phyloP scores from a whole-genome alignment of 139 green algal species.

The Mychonastes homosphaera region DNA sequence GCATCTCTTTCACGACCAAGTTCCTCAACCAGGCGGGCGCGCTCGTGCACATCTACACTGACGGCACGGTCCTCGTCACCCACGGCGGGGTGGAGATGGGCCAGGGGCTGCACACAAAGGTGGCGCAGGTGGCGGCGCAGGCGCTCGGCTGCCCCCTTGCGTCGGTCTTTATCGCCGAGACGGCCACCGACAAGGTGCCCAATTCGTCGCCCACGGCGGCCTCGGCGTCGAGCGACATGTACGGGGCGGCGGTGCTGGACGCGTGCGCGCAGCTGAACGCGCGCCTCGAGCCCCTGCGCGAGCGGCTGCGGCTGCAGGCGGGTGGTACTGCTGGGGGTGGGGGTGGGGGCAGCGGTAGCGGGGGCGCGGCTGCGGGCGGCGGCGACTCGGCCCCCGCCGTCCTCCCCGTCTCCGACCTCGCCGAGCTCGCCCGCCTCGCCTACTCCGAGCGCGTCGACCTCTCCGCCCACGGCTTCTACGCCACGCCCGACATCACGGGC shows the following conservation, averaged over 20 bases:
- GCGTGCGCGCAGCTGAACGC: slow-evolving; percentile 77
- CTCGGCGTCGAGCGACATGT: slow-evolving; percentile 83
- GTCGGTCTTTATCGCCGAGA: slow-evolving; percentile 84
- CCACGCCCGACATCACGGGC: slow-evolving; percentile 80
- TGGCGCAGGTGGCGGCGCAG: slow-evolving; percentile 80
- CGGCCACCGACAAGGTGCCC: slow-evolving; percentile 92
- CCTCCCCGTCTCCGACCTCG: slow-evolving; percentile 3
- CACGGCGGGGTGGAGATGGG: slow-evolving; percentile 98
- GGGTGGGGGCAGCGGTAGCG: background rate
- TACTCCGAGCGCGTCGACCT: slow-evolving; percentile 85
- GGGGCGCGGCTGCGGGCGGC: slow-evolving; percentile 1
- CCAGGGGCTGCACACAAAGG: slow-evolving; percentile 96
- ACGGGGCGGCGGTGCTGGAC: slow-evolving; percentile 79
- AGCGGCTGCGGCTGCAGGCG: slow-evolving; percentile 13
- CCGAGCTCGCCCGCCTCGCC: slow-evolving; percentile 56
- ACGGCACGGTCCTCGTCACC: slow-evolving; percentile 87
- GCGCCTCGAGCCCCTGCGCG: slow-evolving; percentile 54
- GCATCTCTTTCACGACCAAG: slow-evolving; percentile 84
- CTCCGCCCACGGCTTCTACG: slow-evolving; percentile 88
- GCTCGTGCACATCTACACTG: slow-evolving; percentile 90
- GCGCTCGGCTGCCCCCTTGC: slow-evolving; percentile 60
- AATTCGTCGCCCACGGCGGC: slow-evolving; percentile 90
- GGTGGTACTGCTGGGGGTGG: slow-evolving; percentile 6
- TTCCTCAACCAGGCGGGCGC: slow-evolving; percentile 81
- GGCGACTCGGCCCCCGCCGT: slow-evolving; percentile 3